A percentile compares a stretch with the other conserved stretches of the same genome.
phyloP scores from a whole-genome alignment of 2,329 filamentous ascomycete species.

The Stachybotrys elegans region DNA sequence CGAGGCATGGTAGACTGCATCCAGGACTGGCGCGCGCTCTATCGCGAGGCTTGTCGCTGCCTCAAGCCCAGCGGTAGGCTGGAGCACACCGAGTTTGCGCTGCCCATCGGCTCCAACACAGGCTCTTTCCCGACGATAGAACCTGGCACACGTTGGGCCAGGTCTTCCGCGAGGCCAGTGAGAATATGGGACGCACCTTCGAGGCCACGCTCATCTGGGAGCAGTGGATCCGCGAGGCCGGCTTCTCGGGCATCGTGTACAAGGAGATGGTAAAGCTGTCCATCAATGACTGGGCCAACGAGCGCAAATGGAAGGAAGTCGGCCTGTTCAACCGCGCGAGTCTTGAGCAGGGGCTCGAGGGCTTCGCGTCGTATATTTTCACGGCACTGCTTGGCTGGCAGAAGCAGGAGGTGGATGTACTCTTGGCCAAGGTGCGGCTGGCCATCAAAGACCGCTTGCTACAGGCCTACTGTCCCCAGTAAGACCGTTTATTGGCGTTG shows the following conservation, averaged over 20 bases:
- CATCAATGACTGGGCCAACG: slow-evolving; percentile 15
- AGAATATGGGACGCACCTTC: slow-evolving; percentile 24
- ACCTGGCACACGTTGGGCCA: slow-evolving; percentile 19
- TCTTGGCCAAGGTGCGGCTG: slow-evolving; percentile 1
- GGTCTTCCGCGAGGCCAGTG: slow-evolving; percentile 20
- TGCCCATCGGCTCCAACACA: slow-evolving; percentile 21
- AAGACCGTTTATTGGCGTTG: not conserved
- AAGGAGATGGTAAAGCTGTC: slow-evolving; percentile 19
- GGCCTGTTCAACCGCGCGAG: slow-evolving; percentile 22
- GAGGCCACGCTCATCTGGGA: slow-evolving; percentile 16
- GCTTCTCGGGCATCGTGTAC: slow-evolving; percentile 17
- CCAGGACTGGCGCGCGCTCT: slow-evolving; percentile 48
- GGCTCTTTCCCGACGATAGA: slow-evolving; percentile 19
- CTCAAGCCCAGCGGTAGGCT: slow-evolving; percentile 50
- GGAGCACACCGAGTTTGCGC: slow-evolving; percentile 24
- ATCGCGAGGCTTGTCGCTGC: slow-evolving; percentile 44
- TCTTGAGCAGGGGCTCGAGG: slow-evolving; percentile 26
- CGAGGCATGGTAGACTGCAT: slow-evolving; percentile 52
- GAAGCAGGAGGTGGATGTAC: not conserved
- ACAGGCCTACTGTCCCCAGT: not conserved
- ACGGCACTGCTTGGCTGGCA: slow-evolving; percentile 1
- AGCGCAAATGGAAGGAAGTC: slow-evolving; percentile 16
- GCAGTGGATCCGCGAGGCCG: slow-evolving; percentile 15
- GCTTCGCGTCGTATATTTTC: slow-evolving; percentile 9
- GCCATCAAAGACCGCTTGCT: not conserved